Evolutionary conservation across 2,329 filamentous ascomycete genomes (phyloP).

Genomic region (Cordyceps javanica): DNA sequence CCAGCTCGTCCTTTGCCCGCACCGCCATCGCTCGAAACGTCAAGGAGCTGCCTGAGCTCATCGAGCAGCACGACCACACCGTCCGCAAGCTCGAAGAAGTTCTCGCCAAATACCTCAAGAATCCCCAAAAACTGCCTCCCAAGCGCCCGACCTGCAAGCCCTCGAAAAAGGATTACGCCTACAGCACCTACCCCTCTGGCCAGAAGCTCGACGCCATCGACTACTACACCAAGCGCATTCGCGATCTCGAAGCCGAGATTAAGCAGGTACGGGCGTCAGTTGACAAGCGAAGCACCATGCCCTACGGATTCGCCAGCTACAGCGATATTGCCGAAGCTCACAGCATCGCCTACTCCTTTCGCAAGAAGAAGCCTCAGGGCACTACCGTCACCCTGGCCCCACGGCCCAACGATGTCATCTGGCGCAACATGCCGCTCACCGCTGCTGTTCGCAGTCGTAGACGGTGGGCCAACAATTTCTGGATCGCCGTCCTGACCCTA

Average conservation of each 20-base stretch:
- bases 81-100: slow-evolving; percentile 79
- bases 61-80: slow-evolving; percentile 73
- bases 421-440: slow-evolving; percentile 80
- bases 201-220: slow-evolving; percentile 91
- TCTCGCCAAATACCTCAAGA: slow-evolving; percentile 83
- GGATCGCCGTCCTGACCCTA: slow-evolving; percentile 74
- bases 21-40: slow-evolving; percentile 87
- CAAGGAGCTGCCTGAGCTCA: slow-evolving; percentile 78
- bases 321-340: slow-evolving; percentile 84
- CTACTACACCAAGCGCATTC: slow-evolving; percentile 81
- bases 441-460: slow-evolving; percentile 64
- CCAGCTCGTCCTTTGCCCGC: slow-evolving; percentile 70
- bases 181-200: slow-evolving; percentile 55
- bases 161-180: slow-evolving; percentile 70
- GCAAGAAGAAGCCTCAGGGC: slow-evolving; percentile 74
- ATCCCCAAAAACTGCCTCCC: slow-evolving; percentile 72
- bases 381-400: slow-evolving; percentile 75
- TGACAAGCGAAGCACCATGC: slow-evolving; percentile 80
- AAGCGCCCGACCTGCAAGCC: slow-evolving; percentile 73
- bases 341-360: slow-evolving; percentile 73
- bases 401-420: slow-evolving; percentile 86
- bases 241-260: slow-evolving; percentile 74
- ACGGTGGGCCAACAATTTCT: slow-evolving; percentile 73
- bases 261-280: slow-evolving; percentile 74
- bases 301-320: slow-evolving; percentile 93